A percentile compares a stretch with the other conserved stretches of the same genome.
Evolutionary conservation across 371 early-diverging fungal species (phyloP).

Genomic region (Syncephalastrum racemosum): DNA sequence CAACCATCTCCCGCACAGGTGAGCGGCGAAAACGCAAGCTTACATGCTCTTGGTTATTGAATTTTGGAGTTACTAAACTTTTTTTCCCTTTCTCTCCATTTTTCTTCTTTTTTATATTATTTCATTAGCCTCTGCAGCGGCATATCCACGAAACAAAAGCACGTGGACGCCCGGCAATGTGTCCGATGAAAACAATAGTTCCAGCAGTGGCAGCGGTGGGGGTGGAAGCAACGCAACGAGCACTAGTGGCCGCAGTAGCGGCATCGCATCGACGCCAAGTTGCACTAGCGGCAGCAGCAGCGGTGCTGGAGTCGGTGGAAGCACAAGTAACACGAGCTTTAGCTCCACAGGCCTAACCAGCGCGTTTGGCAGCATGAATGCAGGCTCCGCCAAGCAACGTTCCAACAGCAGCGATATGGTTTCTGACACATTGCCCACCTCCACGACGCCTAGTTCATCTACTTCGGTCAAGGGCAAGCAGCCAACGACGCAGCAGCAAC

Average conservation of each 20-base stretch:
- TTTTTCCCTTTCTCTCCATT: neutral
- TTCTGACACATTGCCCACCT: too few species aligned
- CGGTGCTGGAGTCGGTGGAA: neutral
- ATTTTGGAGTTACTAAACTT: neutral
- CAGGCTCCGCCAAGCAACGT: neutral
- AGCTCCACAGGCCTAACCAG: too few species aligned
- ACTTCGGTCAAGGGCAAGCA: too few species aligned
- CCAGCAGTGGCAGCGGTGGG: conserved; percentile 6
- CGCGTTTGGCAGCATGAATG: too few species aligned
- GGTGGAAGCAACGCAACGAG: too few species aligned
- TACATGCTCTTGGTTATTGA: neutral
- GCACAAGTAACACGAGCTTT: neutral
- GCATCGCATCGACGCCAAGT: too few species aligned
- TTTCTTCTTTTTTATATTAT: neutral
- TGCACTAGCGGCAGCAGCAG: conserved; percentile 5
- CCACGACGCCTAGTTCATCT: too few species aligned
- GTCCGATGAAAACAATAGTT: neutral
- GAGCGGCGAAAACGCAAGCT: conserved; percentile 2
- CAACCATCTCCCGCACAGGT: neutral
- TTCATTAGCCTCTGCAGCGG: neutral
- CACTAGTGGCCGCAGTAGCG: too few species aligned
- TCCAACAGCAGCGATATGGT: conserved; percentile 3
- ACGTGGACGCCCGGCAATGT: neutral
- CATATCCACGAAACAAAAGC: neutral
- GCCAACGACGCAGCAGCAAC: too few species aligned